Percentiles rank a stretch among this genome's conserved stretches.
These are phyloP conservation scores for Diutina pseudorugosa DNA, from an alignment of 1,139 yeast genomes.

Conservation along the genomic window DNA sequence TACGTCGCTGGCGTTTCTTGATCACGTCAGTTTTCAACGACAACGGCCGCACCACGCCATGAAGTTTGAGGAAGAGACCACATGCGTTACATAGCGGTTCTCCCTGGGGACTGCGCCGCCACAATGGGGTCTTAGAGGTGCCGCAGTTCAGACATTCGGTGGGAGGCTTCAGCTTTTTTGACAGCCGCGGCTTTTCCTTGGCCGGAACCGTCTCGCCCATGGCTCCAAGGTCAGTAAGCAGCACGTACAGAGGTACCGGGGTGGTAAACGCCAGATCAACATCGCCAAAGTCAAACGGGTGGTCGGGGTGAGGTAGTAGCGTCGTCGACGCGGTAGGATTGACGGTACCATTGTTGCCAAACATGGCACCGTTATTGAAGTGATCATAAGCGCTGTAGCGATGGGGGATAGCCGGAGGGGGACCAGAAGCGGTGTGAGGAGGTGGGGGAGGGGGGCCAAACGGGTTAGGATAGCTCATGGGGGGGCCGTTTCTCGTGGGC, in stretches of 20 bases:
- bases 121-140: constrained; percentile 17
- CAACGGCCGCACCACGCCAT: constrained; percentile 18
- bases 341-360: not conserved
- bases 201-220: not conserved
- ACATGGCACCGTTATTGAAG: not conserved
- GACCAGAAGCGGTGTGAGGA: not conserved
- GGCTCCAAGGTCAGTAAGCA: not conserved
- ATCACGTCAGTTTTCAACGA: constrained; percentile 18
- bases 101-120: constrained; percentile 19
- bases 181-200: not conserved
- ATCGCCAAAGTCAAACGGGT: not conserved
- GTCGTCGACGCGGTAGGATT: not conserved
- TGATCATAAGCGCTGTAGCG: not conserved
- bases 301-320: not conserved
- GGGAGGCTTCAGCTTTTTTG: not conserved
- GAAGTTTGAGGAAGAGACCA: constrained; percentile 16
- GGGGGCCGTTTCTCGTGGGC: not conserved
- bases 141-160: constrained; percentile 15
- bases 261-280: not conserved
- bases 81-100: constrained; percentile 19
- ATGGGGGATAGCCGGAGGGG: not conserved
- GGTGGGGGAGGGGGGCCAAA: not conserved
- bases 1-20: constrained; percentile 17
- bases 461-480: not conserved
- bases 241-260: not conserved